Conservation (phyloP, 2,329 filamentous ascomycete species). For the Chaetomium globosum region DNA sequence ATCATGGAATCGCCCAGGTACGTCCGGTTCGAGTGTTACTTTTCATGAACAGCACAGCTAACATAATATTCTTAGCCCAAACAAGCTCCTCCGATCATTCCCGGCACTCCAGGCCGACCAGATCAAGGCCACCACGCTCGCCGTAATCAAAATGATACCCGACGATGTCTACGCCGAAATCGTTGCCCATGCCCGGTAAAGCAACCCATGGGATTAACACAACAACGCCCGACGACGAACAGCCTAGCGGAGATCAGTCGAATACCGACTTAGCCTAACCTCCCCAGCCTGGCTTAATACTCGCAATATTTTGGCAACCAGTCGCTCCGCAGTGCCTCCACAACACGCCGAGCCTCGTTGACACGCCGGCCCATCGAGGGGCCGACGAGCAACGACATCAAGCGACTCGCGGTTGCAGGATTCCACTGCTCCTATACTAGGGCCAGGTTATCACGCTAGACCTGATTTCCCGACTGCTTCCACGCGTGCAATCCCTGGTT, state of each 20-base stretch:
- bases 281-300: not conserved
- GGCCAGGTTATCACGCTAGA: not conserved
- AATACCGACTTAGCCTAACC: not conserved
- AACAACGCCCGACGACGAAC: not conserved
- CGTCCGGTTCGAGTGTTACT: conserved; percentile 30
- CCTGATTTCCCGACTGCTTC: not conserved
- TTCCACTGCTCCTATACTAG: not conserved
- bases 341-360: not conserved
- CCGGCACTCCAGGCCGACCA: conserved; percentile 80
- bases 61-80: conserved; percentile 65
- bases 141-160: conserved; percentile 86
- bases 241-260: not conserved
- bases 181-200: conserved; percentile 71
- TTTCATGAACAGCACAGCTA: conserved; percentile 27
- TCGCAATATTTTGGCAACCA: not conserved
- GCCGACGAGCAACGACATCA: not conserved
- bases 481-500: not conserved
- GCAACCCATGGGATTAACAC: not conserved
- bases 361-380: not conserved
- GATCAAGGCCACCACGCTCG: conserved; percentile 82
- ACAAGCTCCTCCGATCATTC: conserved; percentile 86
- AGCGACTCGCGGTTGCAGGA: not conserved
- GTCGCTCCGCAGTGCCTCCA: not conserved
- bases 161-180: conserved; percentile 89
- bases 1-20: conserved; percentile 84